Base-by-base conservation (phyloP, 2,329 filamentous ascomycete genomes). In the Zymoseptoria crescenta region DNA sequence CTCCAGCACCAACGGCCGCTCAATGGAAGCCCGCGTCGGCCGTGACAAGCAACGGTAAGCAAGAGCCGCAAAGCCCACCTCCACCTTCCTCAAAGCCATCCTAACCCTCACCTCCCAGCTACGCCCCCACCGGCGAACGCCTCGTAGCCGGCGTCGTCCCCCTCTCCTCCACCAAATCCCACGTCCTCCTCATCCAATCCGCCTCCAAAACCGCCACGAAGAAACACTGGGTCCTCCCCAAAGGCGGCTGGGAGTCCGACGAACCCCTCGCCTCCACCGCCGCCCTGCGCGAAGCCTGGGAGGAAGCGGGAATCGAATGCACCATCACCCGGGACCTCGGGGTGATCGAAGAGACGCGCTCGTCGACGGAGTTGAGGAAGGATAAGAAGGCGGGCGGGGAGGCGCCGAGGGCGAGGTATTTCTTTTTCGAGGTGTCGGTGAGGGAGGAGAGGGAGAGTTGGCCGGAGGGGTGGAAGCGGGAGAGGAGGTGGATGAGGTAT, bases 221-320 rank as follows among this genome's bases (percentile, higher is more conserved):
- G 13, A 9, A 90, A 74, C 90, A 89, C 69, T 99, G 94, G 94
- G 94, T 99, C 50, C 81, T 99, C 60, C 94, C 94, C 61, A 99
- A 99, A 75, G 94, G 94, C 72, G 94, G 94, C 61, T 99, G 94
- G 92, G 94, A 99, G 75, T 87, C 86, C 35, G 94, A 99, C 75
- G 94, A 99, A 77, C 84, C 87, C 62, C 94, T 89, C 64, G 85
- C 88, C 62, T 84, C 93, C 73, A 89, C 94, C 59, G 94, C 94
- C 58, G 85, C 85, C 54, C 87, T 80, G 80, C 81, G 94, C 67
- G 94, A 99, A 76, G 94, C 94, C 62, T 97, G 94, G 94, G 94
- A 97, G 78, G 94, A 97, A 78, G 94, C 92, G 49, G 94, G 94
- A 69, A 95, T 97, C 70, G 81, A 88, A 69, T 89, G 93, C 75